Evolutionary conservation across 176 grass and related monocot species (phyloP).

Genomic region (barley (Hordeum vulgare)): DNA sequence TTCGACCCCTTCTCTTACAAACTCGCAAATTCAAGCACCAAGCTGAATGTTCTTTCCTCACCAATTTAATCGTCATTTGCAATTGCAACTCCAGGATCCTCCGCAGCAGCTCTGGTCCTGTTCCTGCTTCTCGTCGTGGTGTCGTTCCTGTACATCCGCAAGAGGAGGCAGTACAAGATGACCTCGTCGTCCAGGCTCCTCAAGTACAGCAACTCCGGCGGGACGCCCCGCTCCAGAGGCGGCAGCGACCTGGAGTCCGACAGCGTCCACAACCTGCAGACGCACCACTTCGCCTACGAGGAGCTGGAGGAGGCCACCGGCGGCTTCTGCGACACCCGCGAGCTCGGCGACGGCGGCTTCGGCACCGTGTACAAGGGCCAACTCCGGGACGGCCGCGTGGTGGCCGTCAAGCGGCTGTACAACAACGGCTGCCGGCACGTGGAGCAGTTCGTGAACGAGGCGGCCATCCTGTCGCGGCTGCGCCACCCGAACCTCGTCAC

Average conservation of each 20-base stretch:
- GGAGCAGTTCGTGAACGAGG: conserved; percentile 84
- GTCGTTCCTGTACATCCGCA: conserved; percentile 12
- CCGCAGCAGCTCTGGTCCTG: neutral
- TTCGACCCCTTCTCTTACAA: neutral
- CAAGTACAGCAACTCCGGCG: conserved; percentile 14
- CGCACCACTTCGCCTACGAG: conserved; percentile 59
- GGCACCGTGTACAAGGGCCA: conserved; percentile 85
- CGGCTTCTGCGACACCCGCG: conserved; percentile 35
- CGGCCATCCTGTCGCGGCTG: conserved; percentile 55
- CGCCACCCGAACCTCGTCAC: conserved; percentile 74
- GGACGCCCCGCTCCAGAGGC: conserved; percentile 28
- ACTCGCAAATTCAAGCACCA: neutral
- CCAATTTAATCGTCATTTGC: neutral
- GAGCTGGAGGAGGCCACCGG: conserved; percentile 75
- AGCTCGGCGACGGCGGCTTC: conserved; percentile 81
- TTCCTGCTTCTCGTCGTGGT: conserved; percentile 2
- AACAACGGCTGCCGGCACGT: conserved; percentile 52
- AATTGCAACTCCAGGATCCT: conserved; percentile 18
- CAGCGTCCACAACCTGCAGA: conserved; percentile 38
- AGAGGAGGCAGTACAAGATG: conserved; percentile 39
- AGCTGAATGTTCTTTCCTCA: neutral
- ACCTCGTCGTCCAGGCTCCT: conserved; percentile 41
- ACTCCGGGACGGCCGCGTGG: conserved; percentile 52
- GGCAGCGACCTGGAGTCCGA: conserved; percentile 20
- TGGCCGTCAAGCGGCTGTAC: conserved; percentile 76